A percentile compares a stretch with the other conserved stretches of the same genome.
Evolutionary conservation across 2,329 filamentous ascomycete species (phyloP).

Genomic region (Aspergillus intermedius): DNA sequence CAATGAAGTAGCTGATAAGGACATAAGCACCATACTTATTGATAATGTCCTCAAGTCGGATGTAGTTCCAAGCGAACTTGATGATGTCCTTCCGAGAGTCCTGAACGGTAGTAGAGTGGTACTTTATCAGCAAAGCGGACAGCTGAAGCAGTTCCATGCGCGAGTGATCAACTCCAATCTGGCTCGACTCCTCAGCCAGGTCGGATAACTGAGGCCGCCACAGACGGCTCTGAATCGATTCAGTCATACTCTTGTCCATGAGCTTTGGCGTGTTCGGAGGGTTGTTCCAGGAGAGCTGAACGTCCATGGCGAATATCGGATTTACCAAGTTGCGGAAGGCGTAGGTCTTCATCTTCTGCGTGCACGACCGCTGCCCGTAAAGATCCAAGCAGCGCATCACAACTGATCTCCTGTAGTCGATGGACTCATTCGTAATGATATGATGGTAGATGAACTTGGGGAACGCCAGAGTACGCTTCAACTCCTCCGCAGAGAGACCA

Average conservation of each 20-base stretch:
- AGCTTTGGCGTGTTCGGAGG: constrained; percentile 59
- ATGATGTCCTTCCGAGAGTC: constrained; percentile 96
- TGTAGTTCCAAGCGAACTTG: constrained; percentile 98
- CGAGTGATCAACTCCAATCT: constrained; percentile 87
- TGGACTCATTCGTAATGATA: constrained; percentile 75
- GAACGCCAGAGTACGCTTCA: constrained; percentile 69
- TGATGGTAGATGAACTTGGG: constrained; percentile 77
- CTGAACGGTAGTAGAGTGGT: constrained; percentile 79
- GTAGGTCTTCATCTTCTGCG: constrained; percentile 89
- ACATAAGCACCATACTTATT: constrained; percentile 99
- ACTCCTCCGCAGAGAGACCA: constrained; percentile 71
- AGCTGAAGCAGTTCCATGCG: constrained; percentile 93
- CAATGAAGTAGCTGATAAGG: constrained; percentile 95
- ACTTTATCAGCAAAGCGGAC: constrained; percentile 91
- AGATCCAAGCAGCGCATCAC: constrained; percentile 81
- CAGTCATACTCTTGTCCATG: constrained; percentile 80
- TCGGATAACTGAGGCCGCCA: constrained; percentile 88
- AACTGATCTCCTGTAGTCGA: constrained; percentile 77
- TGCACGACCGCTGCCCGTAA: constrained; percentile 70
- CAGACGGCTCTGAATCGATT: constrained; percentile 83
- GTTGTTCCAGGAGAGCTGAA: constrained; percentile 70
- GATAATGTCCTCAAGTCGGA: constrained; percentile 95
- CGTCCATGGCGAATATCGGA: constrained; percentile 92
- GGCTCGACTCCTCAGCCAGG: constrained; percentile 71
- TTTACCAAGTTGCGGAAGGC: constrained; percentile 88